Evolutionary conservation across 352 stramenopile species (phyloP), one percentile per base, ranked within the genome.

Genomic region (Globisporangium echinulatum): DNA sequence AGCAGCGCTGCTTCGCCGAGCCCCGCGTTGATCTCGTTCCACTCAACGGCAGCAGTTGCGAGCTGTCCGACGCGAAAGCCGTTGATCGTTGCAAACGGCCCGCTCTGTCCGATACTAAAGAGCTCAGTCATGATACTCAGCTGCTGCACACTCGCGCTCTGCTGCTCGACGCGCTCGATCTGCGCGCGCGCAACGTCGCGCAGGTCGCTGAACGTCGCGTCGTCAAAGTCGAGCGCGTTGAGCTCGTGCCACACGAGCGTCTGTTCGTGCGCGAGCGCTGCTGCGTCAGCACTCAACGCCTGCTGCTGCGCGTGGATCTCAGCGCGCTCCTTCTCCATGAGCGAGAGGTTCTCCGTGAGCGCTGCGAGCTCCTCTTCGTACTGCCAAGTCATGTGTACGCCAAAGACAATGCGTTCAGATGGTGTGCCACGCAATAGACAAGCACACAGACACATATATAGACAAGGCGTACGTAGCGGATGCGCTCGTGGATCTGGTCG

Each of bases 21-120:
- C 6, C 72, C 87, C 33, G 87, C 82, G 37, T 96, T 96, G 66
- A 94, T 94, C 60, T 96, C 87, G 59, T 94, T 90, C 87, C 87
- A 96, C 56, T 96, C 87, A 39, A 92, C 69, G 6, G 83, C 67
- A 11, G 73, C 65, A 0, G 66, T 73, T 1, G 75, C 57, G 48
- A 86, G 63, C 50, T 87, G 80, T 4, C 87, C 87, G 62, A 96
- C 70, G 17, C 83, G 74, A 61, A 96, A 94, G 14, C 77, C 75
- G 56, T 94, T 96, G 63, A 96, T 92, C 33, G 79, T 93, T 19
- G 80, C 87, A 63, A 93, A 92, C 11, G 66, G 68, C 7, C 85
- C 87, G 50, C 72, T 80, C 56, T 89, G 73, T 8, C 77, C 70
- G 60, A 96, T 94, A 44, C 71, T 62, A 53, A 94, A 96, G 67